A percentile compares a stretch with the other conserved stretches of the same genome.
phyloP scores from a whole-genome alignment of 2,329 filamentous ascomycete species.

The Ophiostoma ulmi region DNA sequence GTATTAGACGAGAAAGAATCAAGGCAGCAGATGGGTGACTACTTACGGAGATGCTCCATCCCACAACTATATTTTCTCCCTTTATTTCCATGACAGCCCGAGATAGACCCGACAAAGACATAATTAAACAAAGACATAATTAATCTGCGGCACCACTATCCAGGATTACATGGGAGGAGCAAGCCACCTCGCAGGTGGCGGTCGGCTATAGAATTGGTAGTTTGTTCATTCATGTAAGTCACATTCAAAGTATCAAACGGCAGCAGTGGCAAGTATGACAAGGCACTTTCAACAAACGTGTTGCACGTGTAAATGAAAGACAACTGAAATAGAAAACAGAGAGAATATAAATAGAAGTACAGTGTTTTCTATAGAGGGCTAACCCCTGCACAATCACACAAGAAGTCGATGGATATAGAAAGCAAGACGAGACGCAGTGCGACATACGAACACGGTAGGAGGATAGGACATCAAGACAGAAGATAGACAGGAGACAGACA shows the following conservation, averaged over 20 bases:
- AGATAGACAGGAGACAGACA: background rate
- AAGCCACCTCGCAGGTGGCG: conserved; percentile 19
- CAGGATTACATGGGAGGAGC: background rate
- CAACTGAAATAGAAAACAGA: background rate
- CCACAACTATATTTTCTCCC: background rate
- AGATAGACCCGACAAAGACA: background rate
- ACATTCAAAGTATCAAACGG: background rate
- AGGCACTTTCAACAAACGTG: background rate
- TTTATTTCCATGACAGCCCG: background rate
- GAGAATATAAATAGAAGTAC: background rate
- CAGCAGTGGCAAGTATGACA: conserved; percentile 5
- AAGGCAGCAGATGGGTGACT: background rate
- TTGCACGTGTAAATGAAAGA: background rate
- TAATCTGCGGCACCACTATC: conserved; percentile 10
- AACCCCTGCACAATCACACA: background rate
- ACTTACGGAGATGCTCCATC: background rate
- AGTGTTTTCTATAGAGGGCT: background rate
- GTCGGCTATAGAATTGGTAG: background rate
- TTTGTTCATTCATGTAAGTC: background rate
- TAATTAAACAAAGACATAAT: conserved; percentile 17
- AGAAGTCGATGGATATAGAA: background rate
- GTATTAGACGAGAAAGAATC: background rate
- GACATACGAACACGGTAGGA: conserved; percentile 14
- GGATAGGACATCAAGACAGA: background rate
- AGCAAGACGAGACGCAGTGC: conserved; percentile 17